phyloP scores from a whole-genome alignment of 78 protist species.

The Pigoraptor vietnamica region DNA sequence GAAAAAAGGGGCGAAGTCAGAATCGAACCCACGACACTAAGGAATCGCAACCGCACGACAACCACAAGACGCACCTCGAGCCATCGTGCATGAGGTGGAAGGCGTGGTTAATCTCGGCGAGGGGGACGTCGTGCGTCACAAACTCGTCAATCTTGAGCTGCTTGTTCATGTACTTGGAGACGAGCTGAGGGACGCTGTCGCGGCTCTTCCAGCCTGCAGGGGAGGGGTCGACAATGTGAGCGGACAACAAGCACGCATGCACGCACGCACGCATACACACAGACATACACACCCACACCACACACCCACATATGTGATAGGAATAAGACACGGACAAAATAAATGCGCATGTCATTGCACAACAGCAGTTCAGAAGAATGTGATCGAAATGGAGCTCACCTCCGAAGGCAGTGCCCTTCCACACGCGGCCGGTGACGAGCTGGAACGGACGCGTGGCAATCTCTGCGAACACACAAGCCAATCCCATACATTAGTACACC shows the following conservation, averaged over 20 bases:
- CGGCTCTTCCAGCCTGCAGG: slow-evolving; percentile 19
- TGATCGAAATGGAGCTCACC: too few species aligned
- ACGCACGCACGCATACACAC: neutral
- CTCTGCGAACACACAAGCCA: slow-evolving; percentile 7
- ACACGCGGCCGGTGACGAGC: slow-evolving; percentile 84
- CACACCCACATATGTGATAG: too few species aligned
- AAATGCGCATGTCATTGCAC: too few species aligned
- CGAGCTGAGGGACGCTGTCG: slow-evolving; percentile 55
- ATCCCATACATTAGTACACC: neutral
- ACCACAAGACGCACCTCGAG: neutral
- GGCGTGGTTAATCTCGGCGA: slow-evolving; percentile 53
- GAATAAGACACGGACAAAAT: too few species aligned
- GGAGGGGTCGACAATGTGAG: too few species aligned
- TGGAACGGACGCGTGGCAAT: slow-evolving; percentile 92
- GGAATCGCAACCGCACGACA: neutral
- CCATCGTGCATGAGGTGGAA: slow-evolving; percentile 62
- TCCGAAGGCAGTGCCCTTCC: slow-evolving; percentile 79
- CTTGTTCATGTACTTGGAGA: slow-evolving; percentile 52
- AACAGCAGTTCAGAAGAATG: too few species aligned
- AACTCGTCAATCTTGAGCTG: slow-evolving; percentile 67
- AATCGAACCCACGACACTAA: neutral
- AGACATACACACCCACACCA: too few species aligned
- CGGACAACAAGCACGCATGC: neutral
- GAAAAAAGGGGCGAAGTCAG: neutral
- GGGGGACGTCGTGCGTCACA: slow-evolving; percentile 44